Percentiles rank a stretch among this genome's conserved stretches.
phyloP scores from a whole-genome alignment of 768 basidiomycete species.

The Myochromella boudieri region DNA sequence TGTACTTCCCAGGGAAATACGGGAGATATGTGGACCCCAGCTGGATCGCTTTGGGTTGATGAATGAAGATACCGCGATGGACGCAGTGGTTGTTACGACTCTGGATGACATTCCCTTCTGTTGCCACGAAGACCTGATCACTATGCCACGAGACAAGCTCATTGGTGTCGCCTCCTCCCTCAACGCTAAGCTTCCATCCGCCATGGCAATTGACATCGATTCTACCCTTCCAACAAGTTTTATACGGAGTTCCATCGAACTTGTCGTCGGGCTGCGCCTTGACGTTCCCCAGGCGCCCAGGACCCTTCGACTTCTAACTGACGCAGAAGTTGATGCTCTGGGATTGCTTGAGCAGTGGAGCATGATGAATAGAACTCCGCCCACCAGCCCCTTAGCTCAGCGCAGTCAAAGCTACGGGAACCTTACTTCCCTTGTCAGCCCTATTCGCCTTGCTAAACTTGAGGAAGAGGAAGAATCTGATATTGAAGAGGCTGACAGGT shows the following conservation, averaged over 20 bases:
- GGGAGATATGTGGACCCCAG: not conserved
- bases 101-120: constrained; percentile 62
- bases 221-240: constrained; percentile 36
- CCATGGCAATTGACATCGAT: constrained; percentile 46
- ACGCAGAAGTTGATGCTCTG: constrained; percentile 12
- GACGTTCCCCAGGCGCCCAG: constrained; percentile 38
- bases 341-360: too few relatives aligned
- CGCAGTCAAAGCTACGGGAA: constrained; percentile 21
- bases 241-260: constrained; percentile 58
- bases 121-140: constrained; percentile 71
- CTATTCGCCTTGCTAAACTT: constrained; percentile 27
- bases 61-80: constrained; percentile 50
- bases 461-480: constrained; percentile 29
- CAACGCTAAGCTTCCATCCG: constrained; percentile 55
- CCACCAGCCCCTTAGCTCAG: constrained; percentile 36
- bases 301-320: constrained; percentile 21
- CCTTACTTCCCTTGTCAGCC: constrained; percentile 19
- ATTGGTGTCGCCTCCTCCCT: constrained; percentile 50
- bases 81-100: constrained; percentile 64
- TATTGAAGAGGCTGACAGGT: constrained; percentile 13
- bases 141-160: constrained; percentile 58
- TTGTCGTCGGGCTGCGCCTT: constrained; percentile 55
- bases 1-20: too few relatives aligned
- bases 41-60: constrained; percentile 55
- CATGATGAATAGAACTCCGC: constrained; percentile 27